Percentiles rank a stretch among this genome's conserved stretches.
Evolutionary conservation across 2,329 filamentous ascomycete genomes (phyloP).

Genomic region (Epichloe sibirici): DNA sequence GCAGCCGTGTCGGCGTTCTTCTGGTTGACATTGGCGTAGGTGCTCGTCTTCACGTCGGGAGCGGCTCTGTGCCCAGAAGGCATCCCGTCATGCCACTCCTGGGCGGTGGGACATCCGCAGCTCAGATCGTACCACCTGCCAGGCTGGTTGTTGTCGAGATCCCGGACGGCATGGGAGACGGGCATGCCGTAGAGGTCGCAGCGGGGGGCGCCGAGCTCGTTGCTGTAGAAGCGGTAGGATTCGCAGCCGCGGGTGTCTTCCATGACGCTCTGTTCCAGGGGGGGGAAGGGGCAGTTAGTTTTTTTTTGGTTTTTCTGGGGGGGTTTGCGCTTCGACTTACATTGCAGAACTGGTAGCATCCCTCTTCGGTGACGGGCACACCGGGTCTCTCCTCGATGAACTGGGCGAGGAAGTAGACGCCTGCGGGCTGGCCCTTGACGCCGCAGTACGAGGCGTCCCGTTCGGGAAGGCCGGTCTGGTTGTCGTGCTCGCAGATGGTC

Average conservation of each 20-base stretch:
- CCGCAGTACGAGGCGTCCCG: constrained; percentile 23
- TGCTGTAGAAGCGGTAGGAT: constrained; percentile 24
- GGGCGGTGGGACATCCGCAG: constrained; percentile 22
- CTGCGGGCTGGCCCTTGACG: constrained; percentile 23
- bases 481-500: constrained; percentile 18
- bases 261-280: constrained; percentile 16
- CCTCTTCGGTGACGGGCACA: constrained; percentile 24
- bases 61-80: not conserved
- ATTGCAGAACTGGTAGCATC: constrained; percentile 30
- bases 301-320: not conserved
- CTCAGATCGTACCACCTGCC: constrained; percentile 24
- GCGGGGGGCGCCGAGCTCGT: constrained; percentile 18
- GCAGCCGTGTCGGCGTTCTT: not conserved
- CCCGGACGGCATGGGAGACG: constrained; percentile 17
- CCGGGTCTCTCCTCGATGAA: constrained; percentile 23
- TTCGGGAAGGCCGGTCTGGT: constrained; percentile 19
- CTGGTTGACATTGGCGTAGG: not conserved
- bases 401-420: constrained; percentile 26
- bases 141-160: constrained; percentile 17
- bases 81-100: constrained; percentile 8
- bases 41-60: not conserved
- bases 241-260: constrained; percentile 20
- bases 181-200: constrained; percentile 24
- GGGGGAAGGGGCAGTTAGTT: not conserved
- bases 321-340: constrained; percentile 12